phyloP scores from a whole-genome alignment of 768 basidiomycete species.

The Auricularia auricula-judae region DNA sequence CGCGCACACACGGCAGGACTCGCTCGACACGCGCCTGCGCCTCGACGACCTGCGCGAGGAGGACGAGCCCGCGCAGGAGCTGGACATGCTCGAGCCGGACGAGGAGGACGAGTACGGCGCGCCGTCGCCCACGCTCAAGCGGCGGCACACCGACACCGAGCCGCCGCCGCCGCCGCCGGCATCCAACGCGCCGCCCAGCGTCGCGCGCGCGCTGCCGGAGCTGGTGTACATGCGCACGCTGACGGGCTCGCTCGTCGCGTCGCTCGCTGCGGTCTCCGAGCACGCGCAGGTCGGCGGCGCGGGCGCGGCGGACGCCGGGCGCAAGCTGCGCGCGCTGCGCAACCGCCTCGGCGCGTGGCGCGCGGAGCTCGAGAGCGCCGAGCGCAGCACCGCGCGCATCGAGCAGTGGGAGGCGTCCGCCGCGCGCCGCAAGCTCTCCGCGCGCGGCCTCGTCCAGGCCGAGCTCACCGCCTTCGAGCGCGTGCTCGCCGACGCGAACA shows the following conservation, averaged over 20 bases:
- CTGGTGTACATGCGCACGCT: constrained; percentile 60
- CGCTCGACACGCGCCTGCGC: neutral
- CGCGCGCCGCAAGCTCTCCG: constrained; percentile 33
- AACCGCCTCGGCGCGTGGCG: constrained; percentile 75
- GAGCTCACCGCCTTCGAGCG: constrained; percentile 66
- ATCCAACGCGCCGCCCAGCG: constrained; percentile 40
- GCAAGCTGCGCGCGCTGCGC: constrained; percentile 76
- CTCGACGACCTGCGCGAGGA: constrained; percentile 6
- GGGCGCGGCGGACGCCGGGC: constrained; percentile 72
- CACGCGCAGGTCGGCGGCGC: constrained; percentile 84
- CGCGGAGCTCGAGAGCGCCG: constrained; percentile 76
- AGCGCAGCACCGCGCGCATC: constrained; percentile 62
- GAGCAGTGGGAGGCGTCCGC: constrained; percentile 62
- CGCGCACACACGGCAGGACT: constrained; percentile 8
- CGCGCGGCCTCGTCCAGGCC: constrained; percentile 62
- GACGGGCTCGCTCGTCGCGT: constrained; percentile 63
- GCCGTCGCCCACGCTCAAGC: neutral
- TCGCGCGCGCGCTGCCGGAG: constrained; percentile 50
- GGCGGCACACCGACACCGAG: neutral
- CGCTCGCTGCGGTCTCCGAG: constrained; percentile 70
- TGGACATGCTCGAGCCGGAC: constrained; percentile 33
- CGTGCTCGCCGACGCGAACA: constrained; percentile 59
- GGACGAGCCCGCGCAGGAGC: constrained; percentile 31
- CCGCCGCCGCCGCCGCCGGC: constrained; percentile 27
- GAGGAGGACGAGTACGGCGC: constrained; percentile 34